Percentiles rank a stretch among this genome's conserved stretches.
phyloP scores from a whole-genome alignment of 2,329 filamentous ascomycete genomes.

The Penicillium sp. region DNA sequence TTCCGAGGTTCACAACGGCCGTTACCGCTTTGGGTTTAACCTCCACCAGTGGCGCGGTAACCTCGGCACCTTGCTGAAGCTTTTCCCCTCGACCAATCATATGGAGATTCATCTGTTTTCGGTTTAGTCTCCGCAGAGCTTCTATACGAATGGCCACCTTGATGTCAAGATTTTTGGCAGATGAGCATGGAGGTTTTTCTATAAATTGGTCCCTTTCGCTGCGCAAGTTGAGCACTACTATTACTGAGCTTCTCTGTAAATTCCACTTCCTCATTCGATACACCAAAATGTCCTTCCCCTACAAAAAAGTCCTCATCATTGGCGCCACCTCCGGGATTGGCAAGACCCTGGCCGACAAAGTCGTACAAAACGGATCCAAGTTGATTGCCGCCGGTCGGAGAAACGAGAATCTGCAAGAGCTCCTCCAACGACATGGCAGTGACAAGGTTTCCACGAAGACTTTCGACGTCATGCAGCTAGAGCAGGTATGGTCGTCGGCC shows the following conservation, averaged over 20 bases:
- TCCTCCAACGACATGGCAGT: background rate
- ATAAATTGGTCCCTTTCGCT: background rate
- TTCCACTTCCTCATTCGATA: background rate
- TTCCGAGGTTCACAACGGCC: background rate
- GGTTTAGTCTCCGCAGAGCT: slow-evolving; percentile 17
- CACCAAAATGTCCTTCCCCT: background rate
- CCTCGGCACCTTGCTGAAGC: slow-evolving; percentile 1
- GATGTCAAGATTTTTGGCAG: background rate
- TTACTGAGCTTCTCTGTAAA: slow-evolving; percentile 28
- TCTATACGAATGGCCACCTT: background rate
- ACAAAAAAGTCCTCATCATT: slow-evolving; percentile 5
- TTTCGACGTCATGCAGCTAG: slow-evolving; percentile 2
- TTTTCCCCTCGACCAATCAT: background rate
- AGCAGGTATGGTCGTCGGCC: background rate
- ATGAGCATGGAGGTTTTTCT: background rate
- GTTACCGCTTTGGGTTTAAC: slow-evolving; percentile 9
- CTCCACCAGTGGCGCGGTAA: slow-evolving; percentile 6
- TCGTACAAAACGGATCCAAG: background rate
- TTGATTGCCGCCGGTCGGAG: slow-evolving; percentile 1
- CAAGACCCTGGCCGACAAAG: slow-evolving; percentile 1
- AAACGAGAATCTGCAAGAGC: background rate
- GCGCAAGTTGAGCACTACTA: slow-evolving; percentile 26
- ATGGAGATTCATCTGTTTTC: background rate
- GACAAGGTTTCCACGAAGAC: background rate
- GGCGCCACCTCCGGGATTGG: slow-evolving; percentile 7